These are phyloP conservation scores for Achaetomium macrosporum DNA, from an alignment of 2,329 filamentous ascomycete species.

Conservation along the genomic window DNA sequence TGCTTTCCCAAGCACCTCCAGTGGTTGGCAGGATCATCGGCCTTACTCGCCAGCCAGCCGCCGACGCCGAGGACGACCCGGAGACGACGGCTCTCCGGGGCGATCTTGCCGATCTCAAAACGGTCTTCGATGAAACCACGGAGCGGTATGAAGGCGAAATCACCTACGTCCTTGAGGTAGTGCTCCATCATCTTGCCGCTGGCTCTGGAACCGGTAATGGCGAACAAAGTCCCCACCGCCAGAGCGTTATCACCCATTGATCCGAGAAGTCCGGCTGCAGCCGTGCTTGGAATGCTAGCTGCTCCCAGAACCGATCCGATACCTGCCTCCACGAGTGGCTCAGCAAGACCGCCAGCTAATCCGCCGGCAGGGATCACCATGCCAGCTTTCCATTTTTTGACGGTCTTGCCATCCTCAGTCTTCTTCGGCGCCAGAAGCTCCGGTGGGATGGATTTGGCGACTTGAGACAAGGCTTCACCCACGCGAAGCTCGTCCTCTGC, in stretches of 20 bases:
- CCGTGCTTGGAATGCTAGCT: conserved; percentile 65
- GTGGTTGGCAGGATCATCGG: conserved; percentile 64
- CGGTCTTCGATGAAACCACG: conserved; percentile 43
- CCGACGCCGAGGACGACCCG: conserved; percentile 77
- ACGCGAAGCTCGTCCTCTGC: conserved; percentile 69
- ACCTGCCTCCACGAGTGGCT: conserved; percentile 70
- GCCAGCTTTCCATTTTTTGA: conserved; percentile 68
- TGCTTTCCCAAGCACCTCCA: conserved; percentile 72
- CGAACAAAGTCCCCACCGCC: conserved; percentile 79
- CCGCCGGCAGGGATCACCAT: conserved; percentile 61
- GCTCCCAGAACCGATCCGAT: conserved; percentile 76
- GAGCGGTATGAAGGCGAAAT: conserved; percentile 80
- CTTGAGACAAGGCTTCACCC: conserved; percentile 66
- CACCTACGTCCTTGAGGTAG: conserved; percentile 80
- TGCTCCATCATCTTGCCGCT: conserved; percentile 80
- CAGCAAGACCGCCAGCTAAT: conserved; percentile 68
- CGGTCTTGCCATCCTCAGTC: conserved; percentile 57
- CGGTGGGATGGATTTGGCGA: conserved; percentile 60
- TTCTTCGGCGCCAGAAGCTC: conserved; percentile 60
- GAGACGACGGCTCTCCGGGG: conserved; percentile 58
- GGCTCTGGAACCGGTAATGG: conserved; percentile 82
- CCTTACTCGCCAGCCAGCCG: conserved; percentile 68
- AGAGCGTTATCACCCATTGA: conserved; percentile 73
- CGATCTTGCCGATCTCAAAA: conserved; percentile 44
- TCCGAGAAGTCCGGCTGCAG: conserved; percentile 73